These are phyloP conservation scores for Allium fistulosum DNA, from an alignment of 106 monocot genomes.

Conservation along the genomic window DNA sequence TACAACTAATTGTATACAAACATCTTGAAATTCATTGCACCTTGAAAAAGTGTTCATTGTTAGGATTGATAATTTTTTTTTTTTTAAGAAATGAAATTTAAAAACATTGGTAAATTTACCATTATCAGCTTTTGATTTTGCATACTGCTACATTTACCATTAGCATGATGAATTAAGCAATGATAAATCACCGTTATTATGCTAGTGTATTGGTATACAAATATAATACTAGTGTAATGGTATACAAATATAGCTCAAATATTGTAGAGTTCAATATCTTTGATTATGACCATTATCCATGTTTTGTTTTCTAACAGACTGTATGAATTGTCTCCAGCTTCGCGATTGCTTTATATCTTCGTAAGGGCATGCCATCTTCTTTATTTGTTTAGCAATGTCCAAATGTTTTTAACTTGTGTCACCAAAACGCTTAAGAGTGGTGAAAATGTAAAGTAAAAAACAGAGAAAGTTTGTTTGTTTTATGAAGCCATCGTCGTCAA, in stretches of 20 bases:
- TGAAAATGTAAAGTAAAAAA: slow-evolving; percentile 9
- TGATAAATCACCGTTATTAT: not conserved
- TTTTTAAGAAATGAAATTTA: no score
- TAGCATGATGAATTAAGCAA: not conserved
- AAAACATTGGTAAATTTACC: not conserved
- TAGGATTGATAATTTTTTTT: no score
- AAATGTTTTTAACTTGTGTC: slow-evolving; percentile 7
- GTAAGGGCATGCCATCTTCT: slow-evolving; percentile 1
- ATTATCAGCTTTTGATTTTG: not conserved
- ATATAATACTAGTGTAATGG: not conserved
- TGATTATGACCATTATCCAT: not conserved
- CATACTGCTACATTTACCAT: not conserved
- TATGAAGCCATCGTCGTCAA: slow-evolving; percentile 1
- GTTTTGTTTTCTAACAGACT: slow-evolving; percentile 7
- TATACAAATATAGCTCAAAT: no score
- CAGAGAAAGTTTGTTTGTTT: not conserved
- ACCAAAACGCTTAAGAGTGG: slow-evolving; percentile 1
- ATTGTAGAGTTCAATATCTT: not conserved
- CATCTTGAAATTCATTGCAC: no score
- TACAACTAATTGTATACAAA: no score
- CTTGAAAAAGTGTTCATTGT: no score
- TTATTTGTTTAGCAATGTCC: slow-evolving; percentile 7
- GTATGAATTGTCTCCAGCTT: slow-evolving; percentile 7
- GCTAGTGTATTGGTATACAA: not conserved
- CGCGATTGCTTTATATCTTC: slow-evolving; percentile 1